phyloP scores from a whole-genome alignment of 106 monocot genomes.

The Amphibolis antarctica region DNA sequence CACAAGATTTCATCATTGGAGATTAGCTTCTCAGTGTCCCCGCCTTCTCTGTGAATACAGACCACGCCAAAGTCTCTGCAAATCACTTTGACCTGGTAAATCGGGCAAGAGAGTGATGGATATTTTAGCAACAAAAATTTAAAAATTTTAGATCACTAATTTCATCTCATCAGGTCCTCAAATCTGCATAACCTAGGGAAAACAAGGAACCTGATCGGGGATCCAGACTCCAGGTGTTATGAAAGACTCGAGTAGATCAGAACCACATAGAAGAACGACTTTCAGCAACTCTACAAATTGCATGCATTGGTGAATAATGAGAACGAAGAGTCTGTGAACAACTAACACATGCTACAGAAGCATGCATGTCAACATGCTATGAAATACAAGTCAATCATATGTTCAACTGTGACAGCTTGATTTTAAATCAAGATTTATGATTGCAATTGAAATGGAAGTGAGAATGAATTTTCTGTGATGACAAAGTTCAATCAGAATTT shows the following conservation, averaged over 20 bases:
- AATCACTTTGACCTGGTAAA: slow-evolving; percentile 50
- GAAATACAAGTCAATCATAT: too few relatives aligned
- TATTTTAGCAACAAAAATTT: not conserved
- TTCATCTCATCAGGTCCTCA: too few relatives aligned
- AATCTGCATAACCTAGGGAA: not conserved
- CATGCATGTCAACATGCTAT: not conserved
- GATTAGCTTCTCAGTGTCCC: slow-evolving; percentile 55
- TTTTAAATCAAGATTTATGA: too few relatives aligned
- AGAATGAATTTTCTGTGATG: too few relatives aligned
- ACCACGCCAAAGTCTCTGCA: slow-evolving; percentile 72
- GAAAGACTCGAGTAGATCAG: slow-evolving; percentile 88
- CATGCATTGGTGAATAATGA: not conserved
- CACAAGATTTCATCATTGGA: slow-evolving; percentile 38
- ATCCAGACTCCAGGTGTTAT: slow-evolving; percentile 81
- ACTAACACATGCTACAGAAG: not conserved
- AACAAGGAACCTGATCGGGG: slow-evolving; percentile 58
- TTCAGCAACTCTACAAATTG: slow-evolving; percentile 41
- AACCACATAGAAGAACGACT: slow-evolving; percentile 97
- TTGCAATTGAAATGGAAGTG: too few relatives aligned
- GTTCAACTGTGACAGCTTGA: too few relatives aligned
- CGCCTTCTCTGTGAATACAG: slow-evolving; percentile 68
- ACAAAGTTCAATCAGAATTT: not conserved
- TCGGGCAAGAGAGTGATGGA: not conserved
- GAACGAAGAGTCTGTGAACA: not conserved
- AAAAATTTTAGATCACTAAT: not conserved